Conservation (phyloP, 2,329 filamentous ascomycete genomes). For the Metarhizium anisopliae region DNA sequence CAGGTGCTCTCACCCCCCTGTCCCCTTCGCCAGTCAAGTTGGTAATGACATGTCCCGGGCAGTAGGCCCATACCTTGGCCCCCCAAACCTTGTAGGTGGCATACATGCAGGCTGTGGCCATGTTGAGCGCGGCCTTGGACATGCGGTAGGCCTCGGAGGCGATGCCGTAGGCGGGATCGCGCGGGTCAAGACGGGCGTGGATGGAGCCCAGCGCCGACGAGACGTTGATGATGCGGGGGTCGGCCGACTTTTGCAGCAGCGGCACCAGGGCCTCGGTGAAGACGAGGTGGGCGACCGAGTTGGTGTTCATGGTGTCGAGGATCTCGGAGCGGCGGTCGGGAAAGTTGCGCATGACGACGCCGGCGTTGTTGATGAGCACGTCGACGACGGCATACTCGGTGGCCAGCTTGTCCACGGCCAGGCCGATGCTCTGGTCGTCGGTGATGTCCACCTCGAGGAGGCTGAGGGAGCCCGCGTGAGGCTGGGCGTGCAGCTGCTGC, state of each 20-base stretch:
- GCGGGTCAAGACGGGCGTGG: slow-evolving; percentile 9
- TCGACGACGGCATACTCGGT: slow-evolving; percentile 40
- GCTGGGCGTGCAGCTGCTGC: slow-evolving; percentile 22
- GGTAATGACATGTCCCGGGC: slow-evolving; percentile 24
- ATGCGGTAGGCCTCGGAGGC: slow-evolving; percentile 18
- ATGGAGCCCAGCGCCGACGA: slow-evolving; percentile 24
- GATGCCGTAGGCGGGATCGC: not conserved
- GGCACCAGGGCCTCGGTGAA: slow-evolving; percentile 22
- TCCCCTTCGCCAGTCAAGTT: slow-evolving; percentile 17
- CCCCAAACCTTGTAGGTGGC: slow-evolving; percentile 17
- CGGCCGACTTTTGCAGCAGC: slow-evolving; percentile 19
- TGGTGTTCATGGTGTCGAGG: slow-evolving; percentile 34
- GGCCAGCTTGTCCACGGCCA: slow-evolving; percentile 41
- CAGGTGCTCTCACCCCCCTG: slow-evolving; percentile 2
- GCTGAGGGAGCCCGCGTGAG: slow-evolving; percentile 47
- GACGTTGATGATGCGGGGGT: slow-evolving; percentile 23
- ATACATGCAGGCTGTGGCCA: slow-evolving; percentile 22
- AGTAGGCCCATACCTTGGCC: slow-evolving; percentile 23
- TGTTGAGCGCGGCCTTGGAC: slow-evolving; percentile 28
- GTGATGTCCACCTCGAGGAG: slow-evolving; percentile 49
- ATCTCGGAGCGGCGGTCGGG: slow-evolving; percentile 13
- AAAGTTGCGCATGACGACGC: slow-evolving; percentile 42
- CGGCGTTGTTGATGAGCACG: slow-evolving; percentile 51
- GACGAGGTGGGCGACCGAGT: slow-evolving; percentile 20
- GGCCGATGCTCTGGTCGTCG: slow-evolving; percentile 46